These are phyloP conservation scores for Penicillium parvum DNA, from an alignment of 495 filamentous ascomycete species.

Conservation along the genomic window DNA sequence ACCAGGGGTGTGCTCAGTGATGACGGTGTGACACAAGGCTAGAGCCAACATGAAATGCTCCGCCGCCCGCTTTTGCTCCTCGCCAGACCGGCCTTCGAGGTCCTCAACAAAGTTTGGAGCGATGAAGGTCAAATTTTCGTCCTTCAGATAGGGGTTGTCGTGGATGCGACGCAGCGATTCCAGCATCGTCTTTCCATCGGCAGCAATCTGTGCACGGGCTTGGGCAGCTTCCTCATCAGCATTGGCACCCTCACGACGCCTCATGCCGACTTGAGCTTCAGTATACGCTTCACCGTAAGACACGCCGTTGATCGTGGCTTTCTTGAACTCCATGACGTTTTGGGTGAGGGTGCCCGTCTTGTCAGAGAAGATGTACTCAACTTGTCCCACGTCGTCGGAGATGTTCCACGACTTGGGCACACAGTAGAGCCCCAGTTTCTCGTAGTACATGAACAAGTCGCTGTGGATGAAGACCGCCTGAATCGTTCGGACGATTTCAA, in stretches of 20 bases:
- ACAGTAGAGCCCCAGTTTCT: constrained; percentile 85
- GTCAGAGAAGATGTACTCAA: constrained; percentile 99
- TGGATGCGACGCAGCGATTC: constrained; percentile 68
- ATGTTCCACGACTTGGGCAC: constrained; percentile 99
- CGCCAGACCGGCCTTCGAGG: constrained; percentile 69
- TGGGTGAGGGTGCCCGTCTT: constrained; percentile 98
- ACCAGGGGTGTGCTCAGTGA: constrained; percentile 83
- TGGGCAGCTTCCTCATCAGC: constrained; percentile 72
- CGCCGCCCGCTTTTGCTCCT: constrained; percentile 68
- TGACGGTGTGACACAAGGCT: constrained; percentile 93
- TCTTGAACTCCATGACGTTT: constrained; percentile 99
- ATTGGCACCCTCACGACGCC: constrained; percentile 81
- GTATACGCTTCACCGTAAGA: constrained; percentile 97
- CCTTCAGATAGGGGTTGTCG: constrained; percentile 85
- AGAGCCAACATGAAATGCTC: constrained; percentile 93
- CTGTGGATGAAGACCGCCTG: constrained; percentile 98
- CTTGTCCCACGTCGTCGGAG: constrained; percentile 95
- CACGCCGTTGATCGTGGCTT: constrained; percentile 88
- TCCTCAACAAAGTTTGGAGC: constrained; percentile 84
- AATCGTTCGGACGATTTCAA: constrained; percentile 89
- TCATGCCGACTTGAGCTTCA: constrained; percentile 93
- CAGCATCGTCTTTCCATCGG: constrained; percentile 68
- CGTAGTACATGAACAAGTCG: constrained; percentile 95
- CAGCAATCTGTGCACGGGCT: constrained; percentile 74
- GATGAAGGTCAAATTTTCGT: constrained; percentile 87